phyloP scores from a whole-genome alignment of 768 basidiomycete species.

The Kwoniella mangroviensis region DNA sequence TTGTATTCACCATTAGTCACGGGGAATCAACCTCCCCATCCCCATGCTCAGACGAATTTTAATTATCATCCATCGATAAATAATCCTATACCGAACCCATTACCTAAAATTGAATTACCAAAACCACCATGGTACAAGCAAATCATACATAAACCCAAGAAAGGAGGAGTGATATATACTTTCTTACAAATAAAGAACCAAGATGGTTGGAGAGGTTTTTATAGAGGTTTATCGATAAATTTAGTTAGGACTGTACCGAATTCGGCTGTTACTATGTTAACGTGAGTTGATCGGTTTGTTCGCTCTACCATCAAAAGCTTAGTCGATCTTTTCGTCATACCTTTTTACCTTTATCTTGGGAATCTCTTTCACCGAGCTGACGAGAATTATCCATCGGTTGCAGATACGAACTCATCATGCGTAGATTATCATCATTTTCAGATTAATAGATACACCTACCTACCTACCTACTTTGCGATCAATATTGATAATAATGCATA shows the following conservation, averaged over 20 bases:
- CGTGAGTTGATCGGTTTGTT: slow-evolving; percentile 63
- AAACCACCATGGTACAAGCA: slow-evolving; percentile 25
- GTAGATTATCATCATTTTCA: slow-evolving; percentile 26
- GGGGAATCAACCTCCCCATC: slow-evolving; percentile 44
- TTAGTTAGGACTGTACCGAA: slow-evolving; percentile 93
- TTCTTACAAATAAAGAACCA: slow-evolving; percentile 72
- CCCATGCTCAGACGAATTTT: background rate
- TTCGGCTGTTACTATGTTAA: slow-evolving; percentile 92
- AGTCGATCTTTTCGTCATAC: too few species aligned
- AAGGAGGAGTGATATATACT: slow-evolving; percentile 73
- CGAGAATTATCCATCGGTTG: background rate
- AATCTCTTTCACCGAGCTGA: slow-evolving; percentile 13
- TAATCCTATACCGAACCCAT: slow-evolving; percentile 14
- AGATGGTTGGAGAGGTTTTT: slow-evolving; percentile 88
- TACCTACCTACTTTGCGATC: background rate
- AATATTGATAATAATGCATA: slow-evolving; percentile 1
- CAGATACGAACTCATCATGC: slow-evolving; percentile 55
- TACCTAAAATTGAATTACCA: slow-evolving; percentile 15
- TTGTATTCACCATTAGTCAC: slow-evolving; percentile 65
- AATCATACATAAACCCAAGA: slow-evolving; percentile 40
- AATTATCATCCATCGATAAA: slow-evolving; percentile 1
- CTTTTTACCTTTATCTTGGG: too few species aligned
- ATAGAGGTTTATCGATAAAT: slow-evolving; percentile 92
- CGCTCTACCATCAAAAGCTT: background rate
- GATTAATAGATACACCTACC: slow-evolving; percentile 6